phyloP scores from a whole-genome alignment of 1,284 basidiomycete genomes.

The Ustilago trichophora region DNA sequence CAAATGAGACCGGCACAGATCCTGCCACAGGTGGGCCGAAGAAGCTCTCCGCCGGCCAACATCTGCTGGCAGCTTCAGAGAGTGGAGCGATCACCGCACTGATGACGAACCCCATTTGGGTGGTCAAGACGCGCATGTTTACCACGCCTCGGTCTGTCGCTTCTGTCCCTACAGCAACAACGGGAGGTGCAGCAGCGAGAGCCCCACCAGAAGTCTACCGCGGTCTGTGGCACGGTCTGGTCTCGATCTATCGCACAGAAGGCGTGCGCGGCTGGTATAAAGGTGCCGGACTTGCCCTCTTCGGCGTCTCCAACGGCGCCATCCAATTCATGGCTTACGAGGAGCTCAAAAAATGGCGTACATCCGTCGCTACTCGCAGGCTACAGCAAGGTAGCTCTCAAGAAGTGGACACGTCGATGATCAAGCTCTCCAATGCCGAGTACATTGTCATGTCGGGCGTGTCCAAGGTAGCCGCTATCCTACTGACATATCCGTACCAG shows the following conservation, averaged over 20 bases:
- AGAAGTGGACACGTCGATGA: constrained; percentile 19
- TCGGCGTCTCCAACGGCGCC: constrained; percentile 94
- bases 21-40: constrained; percentile 15
- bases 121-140: constrained; percentile 97
- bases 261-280: constrained; percentile 84
- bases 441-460: constrained; percentile 92
- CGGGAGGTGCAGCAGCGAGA: neutral
- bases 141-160: constrained; percentile 73
- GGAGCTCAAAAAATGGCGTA: constrained; percentile 88
- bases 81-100: constrained; percentile 91
- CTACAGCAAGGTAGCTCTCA: too few species aligned
- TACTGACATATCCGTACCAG: constrained; percentile 94
- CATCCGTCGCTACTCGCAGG: constrained; percentile 50
- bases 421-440: constrained; percentile 75
- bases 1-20: constrained; percentile 7
- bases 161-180: constrained; percentile 3
- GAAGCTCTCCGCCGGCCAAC: constrained; percentile 77
- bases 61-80: constrained; percentile 90
- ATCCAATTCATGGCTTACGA: constrained; percentile 97
- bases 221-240: constrained; percentile 54
- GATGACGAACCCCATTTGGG: constrained; percentile 98
- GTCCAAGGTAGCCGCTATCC: constrained; percentile 86
- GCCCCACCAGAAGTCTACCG: constrained; percentile 46
- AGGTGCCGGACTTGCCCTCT: constrained; percentile 85
- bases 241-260: constrained; percentile 68